Evolutionary conservation across 2,329 filamentous ascomycete genomes (phyloP).

Genomic region (Colletotrichum cereale): DNA sequence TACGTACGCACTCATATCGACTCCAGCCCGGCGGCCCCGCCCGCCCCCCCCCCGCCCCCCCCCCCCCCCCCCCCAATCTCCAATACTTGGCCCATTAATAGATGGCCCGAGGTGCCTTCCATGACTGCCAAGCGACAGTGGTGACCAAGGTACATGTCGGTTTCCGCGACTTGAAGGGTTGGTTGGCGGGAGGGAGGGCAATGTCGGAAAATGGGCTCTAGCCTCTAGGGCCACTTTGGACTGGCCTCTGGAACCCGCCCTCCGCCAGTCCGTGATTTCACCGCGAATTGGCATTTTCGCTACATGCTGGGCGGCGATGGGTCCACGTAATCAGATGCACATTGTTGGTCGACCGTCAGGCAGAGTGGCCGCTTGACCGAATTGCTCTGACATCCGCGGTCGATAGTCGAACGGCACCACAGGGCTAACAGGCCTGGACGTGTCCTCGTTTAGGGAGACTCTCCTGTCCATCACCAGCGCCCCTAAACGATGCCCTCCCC

Average conservation of each 20-base stretch:
- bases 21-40: no score
- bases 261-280: neutral
- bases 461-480: neutral
- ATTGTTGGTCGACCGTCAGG: constrained; percentile 19
- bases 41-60: no score
- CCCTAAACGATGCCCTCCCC: neutral
- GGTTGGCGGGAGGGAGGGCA: neutral
- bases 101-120: neutral
- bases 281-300: neutral
- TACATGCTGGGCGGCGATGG: neutral
- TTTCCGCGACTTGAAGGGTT: no score
- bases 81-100: neutral
- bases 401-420: neutral
- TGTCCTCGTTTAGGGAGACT: neutral
- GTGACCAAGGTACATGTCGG: neutral
- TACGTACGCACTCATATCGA: neutral
- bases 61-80: constrained; percentile 6
- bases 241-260: neutral
- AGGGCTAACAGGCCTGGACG: neutral
- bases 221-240: neutral
- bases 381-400: constrained; percentile 8
- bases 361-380: neutral
- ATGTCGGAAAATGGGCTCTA: neutral
- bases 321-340: constrained; percentile 24
- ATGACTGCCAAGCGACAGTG: neutral